Conservation (phyloP, 805 yeast species). For the Saturnispora zaruensis region DNA sequence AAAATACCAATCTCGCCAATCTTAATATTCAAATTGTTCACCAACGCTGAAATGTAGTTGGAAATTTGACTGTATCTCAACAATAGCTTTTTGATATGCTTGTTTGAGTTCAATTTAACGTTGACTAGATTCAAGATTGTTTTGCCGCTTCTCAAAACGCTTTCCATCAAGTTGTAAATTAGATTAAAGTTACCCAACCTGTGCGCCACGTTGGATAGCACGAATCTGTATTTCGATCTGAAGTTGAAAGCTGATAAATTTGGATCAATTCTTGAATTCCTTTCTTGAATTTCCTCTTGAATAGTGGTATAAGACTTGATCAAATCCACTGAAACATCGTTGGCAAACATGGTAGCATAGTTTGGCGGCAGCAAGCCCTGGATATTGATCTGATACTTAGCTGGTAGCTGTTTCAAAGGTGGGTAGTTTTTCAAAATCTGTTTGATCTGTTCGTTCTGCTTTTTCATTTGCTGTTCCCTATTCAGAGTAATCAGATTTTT, state of each 20-base stretch:
- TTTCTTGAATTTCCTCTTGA: constrained; percentile 10
- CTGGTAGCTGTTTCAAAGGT: constrained; percentile 11
- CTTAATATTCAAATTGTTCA: background rate
- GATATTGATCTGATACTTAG: constrained; percentile 12
- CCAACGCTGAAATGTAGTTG: background rate
- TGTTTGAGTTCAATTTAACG: background rate
- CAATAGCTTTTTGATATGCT: background rate
- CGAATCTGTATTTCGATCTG: constrained; percentile 5
- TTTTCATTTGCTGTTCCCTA: background rate
- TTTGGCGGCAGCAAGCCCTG: constrained; percentile 1
- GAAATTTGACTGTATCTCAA: constrained; percentile 6
- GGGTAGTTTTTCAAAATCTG: constrained; percentile 8
- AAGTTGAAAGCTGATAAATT: constrained; percentile 2
- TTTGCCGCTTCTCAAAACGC: background rate
- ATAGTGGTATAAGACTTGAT: constrained; percentile 4
- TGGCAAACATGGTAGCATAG: background rate
- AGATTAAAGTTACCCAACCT: constrained; percentile 9
- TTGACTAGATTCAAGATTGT: background rate
- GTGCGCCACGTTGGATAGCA: constrained; percentile 9
- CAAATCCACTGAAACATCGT: background rate
- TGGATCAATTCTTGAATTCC: background rate
- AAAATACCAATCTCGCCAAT: constrained; percentile 6
- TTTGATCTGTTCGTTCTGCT: constrained; percentile 1
- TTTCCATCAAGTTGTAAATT: constrained; percentile 5
- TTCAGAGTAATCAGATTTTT: background rate